Evolutionary conservation across 371 early-diverging fungal species (phyloP).

Genomic region (Apophysomyces elegans): DNA sequence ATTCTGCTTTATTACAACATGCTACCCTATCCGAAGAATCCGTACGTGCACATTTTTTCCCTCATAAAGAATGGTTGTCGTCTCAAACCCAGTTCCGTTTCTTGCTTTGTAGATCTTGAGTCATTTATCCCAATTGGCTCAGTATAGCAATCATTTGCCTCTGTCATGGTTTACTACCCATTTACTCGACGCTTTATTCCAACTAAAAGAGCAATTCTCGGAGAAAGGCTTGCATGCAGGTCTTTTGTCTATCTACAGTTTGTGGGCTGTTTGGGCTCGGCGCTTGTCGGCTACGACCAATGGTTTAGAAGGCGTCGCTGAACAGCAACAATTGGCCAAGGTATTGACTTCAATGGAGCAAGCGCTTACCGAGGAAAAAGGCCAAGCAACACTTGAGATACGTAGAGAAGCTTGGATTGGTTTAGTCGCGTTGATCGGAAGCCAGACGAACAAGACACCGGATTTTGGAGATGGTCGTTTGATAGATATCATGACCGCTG

Average conservation of each 20-base stretch:
- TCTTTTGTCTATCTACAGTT: conserved; percentile 21
- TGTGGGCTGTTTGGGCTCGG: conserved; percentile 46
- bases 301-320: conserved; percentile 6
- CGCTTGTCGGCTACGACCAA: conserved; percentile 25
- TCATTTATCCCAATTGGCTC: conserved; percentile 35
- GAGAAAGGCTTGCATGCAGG: neutral
- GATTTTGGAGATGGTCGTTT: conserved; percentile 21
- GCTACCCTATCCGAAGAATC: conserved; percentile 19
- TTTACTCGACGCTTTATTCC: conserved; percentile 27
- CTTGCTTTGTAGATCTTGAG: conserved; percentile 24
- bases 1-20: conserved; percentile 37
- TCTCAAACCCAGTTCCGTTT: neutral
- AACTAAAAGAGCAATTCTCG: conserved; percentile 17
- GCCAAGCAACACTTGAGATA: conserved; percentile 2
- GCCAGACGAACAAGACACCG: conserved; percentile 10
- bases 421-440: conserved; percentile 36
- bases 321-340: conserved; percentile 16
- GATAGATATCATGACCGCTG: conserved; percentile 27
- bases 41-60: conserved; percentile 19
- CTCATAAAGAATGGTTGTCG: neutral
- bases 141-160: conserved; percentile 48
- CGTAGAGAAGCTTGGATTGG: conserved; percentile 48
- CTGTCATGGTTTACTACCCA: conserved; percentile 47
- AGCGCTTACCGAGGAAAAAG: neutral
- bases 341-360: conserved; percentile 25